These are phyloP conservation scores for Fusarium miscanthi DNA, from an alignment of 2,329 filamentous ascomycete species.

Conservation along the genomic window DNA sequence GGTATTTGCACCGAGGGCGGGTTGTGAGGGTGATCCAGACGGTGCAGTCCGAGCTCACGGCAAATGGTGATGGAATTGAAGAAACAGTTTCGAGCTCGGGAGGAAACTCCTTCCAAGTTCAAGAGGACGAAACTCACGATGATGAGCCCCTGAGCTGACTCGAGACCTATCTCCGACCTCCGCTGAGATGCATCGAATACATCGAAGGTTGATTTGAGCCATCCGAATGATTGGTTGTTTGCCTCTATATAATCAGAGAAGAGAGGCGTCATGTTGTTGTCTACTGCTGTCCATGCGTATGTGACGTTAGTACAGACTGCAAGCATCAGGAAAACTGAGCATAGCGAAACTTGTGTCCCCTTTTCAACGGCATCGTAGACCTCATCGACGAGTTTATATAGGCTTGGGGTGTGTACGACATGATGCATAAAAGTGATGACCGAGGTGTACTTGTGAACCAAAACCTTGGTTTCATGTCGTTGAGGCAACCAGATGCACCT, in stretches of 20 bases:
- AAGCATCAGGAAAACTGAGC: slow-evolving; percentile 45
- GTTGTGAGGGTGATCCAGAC: slow-evolving; percentile 51
- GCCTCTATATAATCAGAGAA: slow-evolving; percentile 45
- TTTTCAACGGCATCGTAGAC: slow-evolving; percentile 47
- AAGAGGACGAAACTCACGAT: slow-evolving; percentile 53
- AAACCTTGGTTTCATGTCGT: slow-evolving; percentile 46
- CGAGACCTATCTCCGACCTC: slow-evolving; percentile 45
- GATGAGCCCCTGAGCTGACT: slow-evolving; percentile 52
- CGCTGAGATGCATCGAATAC: slow-evolving; percentile 51
- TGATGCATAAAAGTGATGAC: slow-evolving; percentile 50
- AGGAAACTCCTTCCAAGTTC: slow-evolving; percentile 48
- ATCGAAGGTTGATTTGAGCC: slow-evolving; percentile 51
- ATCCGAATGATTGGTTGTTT: slow-evolving; percentile 45
- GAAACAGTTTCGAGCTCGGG: slow-evolving; percentile 25
- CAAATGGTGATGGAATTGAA: slow-evolving; percentile 33
- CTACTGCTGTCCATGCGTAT: slow-evolving; percentile 46
- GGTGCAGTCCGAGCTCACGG: slow-evolving; percentile 51
- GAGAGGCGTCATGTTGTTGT: slow-evolving; percentile 44
- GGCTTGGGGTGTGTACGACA: slow-evolving; percentile 46
- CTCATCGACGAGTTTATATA: slow-evolving; percentile 46
- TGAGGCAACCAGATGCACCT: slow-evolving; percentile 51
- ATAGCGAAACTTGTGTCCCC: slow-evolving; percentile 37
- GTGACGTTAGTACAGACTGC: slow-evolving; percentile 48
- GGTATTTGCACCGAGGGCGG: slow-evolving; percentile 31
- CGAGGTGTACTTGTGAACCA: slow-evolving; percentile 47